A percentile compares a stretch with the other conserved stretches of the same genome.
Conservation (phyloP, 257 asterid species). For the Salvia rosmarinus region DNA sequence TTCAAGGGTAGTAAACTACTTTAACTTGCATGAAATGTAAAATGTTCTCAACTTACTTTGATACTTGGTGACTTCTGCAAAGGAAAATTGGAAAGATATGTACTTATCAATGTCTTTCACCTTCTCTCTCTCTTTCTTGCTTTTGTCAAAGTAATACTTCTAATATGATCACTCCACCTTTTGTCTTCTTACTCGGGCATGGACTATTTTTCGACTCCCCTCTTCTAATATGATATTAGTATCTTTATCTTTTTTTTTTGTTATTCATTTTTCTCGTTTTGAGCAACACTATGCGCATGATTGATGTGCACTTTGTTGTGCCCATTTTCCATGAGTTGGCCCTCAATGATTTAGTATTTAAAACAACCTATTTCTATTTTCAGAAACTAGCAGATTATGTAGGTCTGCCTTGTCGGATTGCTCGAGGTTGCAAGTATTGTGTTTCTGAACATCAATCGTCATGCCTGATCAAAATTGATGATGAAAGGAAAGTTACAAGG, state of each 20-base stretch:
- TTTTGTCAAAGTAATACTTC: neutral
- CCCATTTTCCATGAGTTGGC: neutral
- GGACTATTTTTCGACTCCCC: neutral
- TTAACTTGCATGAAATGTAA: neutral
- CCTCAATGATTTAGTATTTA: constrained; percentile 21
- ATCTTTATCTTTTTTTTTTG: too few relatives aligned
- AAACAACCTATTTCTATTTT: constrained; percentile 27
- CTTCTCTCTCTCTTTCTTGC: neutral
- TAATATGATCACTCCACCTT: neutral
- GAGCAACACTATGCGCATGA: constrained; percentile 9
- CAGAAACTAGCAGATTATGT: constrained; percentile 96
- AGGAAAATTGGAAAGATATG: too few relatives aligned
- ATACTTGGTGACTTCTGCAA: too few relatives aligned
- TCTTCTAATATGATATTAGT: too few relatives aligned
- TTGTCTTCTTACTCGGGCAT: neutral
- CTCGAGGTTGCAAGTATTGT: constrained; percentile 94
- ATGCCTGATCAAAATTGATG: constrained; percentile 80
- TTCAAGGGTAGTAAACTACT: constrained; percentile 1
- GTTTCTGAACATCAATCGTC: constrained; percentile 87
- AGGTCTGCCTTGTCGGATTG: constrained; percentile 98
- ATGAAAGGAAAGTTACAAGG: constrained; percentile 68
- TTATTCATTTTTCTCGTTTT: too few relatives aligned
- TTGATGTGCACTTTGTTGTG: too few relatives aligned
- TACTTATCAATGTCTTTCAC: too few relatives aligned
- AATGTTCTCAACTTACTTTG: neutral